Evolutionary conservation across 176 grass and related monocot species (phyloP), one percentile per base, ranked within the genome.

Genomic region (Aegilops sharonensis): DNA sequence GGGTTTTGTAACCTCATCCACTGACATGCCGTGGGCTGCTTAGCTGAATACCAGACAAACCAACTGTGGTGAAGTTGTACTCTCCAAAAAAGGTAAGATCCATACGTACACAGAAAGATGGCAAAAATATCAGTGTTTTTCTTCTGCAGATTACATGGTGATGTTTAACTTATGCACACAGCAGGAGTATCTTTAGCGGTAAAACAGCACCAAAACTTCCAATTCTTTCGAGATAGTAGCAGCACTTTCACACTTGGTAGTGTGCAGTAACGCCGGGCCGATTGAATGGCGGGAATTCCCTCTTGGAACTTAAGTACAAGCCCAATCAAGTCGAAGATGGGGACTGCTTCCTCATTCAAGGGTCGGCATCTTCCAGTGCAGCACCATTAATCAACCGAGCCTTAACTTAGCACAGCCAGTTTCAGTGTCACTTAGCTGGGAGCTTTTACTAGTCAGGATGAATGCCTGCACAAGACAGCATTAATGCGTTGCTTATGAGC

Each of bases 401-500:
- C 81, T 88, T 84, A 84, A 87, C 69, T 52, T 81, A 69, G 67
- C 77, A 64, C 85, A 84, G 61, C 48, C 43, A 12, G 85, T 36
- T 84, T 88, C 81, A 77, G 54, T 69, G 47, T 84, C 83, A 91
- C 77, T 77, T 88, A 76, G 85, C 85, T 85, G 89, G 79, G 85
- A 85, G 81, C 81, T 91, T 88, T 91, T 88, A 84, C 85, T 76
- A 81, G 81, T 68, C 81, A 45, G 72, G 77, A 64, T 81, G 82
- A 91, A 91, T 91, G 89, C 86, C 77, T 88, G 82, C 89, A 88
- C 81, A 81, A 91, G 77, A 77, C 52, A 64, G 89, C 85, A 88
- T 91, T 69, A 70, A 79, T 84, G 77, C 66, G 54, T 27, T 63
- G 77, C 52, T 86, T 80, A 80, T 63, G 74, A 84, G 54, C 36